Evolutionary conservation across 257 asterid species (phyloP).

Genomic region (Solanum acaule): DNA sequence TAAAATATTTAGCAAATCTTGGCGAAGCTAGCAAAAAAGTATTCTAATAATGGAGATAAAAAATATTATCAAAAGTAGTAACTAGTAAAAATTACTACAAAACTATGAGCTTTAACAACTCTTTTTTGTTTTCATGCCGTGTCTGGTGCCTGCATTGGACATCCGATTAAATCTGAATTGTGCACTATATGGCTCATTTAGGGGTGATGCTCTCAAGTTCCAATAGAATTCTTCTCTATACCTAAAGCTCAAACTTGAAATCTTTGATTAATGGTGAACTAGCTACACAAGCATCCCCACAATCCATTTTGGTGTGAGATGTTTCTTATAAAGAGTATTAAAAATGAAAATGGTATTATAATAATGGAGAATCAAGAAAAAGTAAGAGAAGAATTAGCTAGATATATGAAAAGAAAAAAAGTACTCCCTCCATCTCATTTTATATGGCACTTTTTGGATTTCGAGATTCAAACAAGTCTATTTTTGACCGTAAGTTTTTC

Average conservation of each 20-base stretch:
- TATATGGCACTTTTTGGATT: too few relatives aligned
- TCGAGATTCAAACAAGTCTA: too few relatives aligned
- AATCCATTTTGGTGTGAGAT: too few relatives aligned
- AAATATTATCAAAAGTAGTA: neutral
- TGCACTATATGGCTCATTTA: too few relatives aligned
- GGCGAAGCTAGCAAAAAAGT: neutral
- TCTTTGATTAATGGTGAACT: too few relatives aligned
- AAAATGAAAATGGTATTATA: neutral
- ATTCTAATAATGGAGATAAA: neutral
- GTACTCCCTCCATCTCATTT: too few relatives aligned
- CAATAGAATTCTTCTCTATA: too few relatives aligned
- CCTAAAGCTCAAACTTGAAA: too few relatives aligned
- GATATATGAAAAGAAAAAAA: neutral
- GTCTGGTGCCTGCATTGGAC: rapidly evolving
- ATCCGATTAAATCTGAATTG: too few relatives aligned
- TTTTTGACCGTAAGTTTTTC: too few relatives aligned
- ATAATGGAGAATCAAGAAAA: neutral
- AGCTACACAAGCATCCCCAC: too few relatives aligned
- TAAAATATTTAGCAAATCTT: neutral
- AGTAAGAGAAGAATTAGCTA: neutral
- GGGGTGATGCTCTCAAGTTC: rapidly evolving
- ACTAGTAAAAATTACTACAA: neutral
- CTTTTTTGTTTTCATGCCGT: too few relatives aligned
- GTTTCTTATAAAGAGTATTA: neutral
- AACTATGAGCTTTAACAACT: neutral